Base-by-base conservation (phyloP, 1,284 basidiomycete species). In the Tremellales sp. region DNA sequence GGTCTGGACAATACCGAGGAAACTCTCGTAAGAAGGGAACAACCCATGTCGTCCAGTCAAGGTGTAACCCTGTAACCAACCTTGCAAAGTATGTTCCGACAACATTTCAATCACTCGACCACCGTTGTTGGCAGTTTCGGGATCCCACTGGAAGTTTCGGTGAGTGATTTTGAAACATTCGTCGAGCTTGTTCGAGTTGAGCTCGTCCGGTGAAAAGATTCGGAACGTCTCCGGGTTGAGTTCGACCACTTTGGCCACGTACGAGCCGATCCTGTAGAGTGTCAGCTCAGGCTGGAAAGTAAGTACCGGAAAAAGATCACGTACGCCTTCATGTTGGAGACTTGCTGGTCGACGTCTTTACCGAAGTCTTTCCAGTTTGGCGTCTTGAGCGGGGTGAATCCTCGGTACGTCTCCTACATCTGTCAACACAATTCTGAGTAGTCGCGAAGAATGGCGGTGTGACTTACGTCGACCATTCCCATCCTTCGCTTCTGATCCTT, bases 121-220 rank as follows among this genome's bases (percentile, higher is more conserved):
- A 33, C 39, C 88, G 37, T 68, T 69, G 52, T 82, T 77, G 11
- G 76, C 82, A 8, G 61, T 64, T 55, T 75, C 72, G 1, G 77
- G 76, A 63, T 92, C 89, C 86, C 63, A 62, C 72, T 92, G 88
- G 70, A 91, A 84, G 74, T 89, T 84, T 46, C 89, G 81, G 71
- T 68, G 68, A 42, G 68, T 73, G 52, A 70, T 51, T 42, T 84
- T 77, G 42, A 91, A 80, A 4, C 86, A 82, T 3, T 81, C 85
- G 63, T 87, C 86, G 17, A 94, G 81, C 74, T 93, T 91, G 76
- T 93, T 93, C 27, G 85, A 88, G 7, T 84, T 82, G n/a, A 92
- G 78, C 61, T 75, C 75, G 62, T 94, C 90, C 0, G 90, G 90
- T n/a, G 85, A 89, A 77, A 92, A 92, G 53, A 93, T 86, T 46